Evolutionary conservation across 108 stramenopile genomes (phyloP).

Genomic region (Pseudonitzschia multistriata): DNA sequence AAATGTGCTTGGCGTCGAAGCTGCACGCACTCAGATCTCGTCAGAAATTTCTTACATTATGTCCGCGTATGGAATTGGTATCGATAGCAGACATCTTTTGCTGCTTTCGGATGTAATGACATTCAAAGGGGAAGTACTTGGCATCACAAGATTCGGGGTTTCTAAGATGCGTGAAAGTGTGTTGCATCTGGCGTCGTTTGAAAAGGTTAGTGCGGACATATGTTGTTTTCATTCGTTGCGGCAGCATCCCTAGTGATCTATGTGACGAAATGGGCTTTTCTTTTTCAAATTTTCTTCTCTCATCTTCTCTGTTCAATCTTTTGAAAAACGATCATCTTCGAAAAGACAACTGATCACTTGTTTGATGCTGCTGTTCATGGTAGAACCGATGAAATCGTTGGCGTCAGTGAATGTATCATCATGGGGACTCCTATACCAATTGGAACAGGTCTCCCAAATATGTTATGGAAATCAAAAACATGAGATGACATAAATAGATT

Average conservation of each 20-base stretch:
- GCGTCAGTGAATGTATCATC: slow-evolving; percentile 99
- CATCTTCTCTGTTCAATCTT: background rate
- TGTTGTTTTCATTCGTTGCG: no score
- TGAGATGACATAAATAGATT: background rate
- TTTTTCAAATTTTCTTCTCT: background rate
- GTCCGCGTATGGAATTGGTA: slow-evolving; percentile 94
- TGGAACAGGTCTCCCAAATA: slow-evolving; percentile 95
- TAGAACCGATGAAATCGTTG: slow-evolving; percentile 93
- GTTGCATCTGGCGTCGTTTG: slow-evolving; percentile 97
- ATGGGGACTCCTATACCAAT: slow-evolving; percentile 98
- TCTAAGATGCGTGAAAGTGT: slow-evolving; percentile 98
- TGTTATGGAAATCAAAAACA: slow-evolving; percentile 61
- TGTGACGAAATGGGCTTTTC: no score
- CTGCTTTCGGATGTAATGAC: slow-evolving; percentile 99
- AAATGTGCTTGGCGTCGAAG: slow-evolving; percentile 93
- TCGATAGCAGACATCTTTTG: slow-evolving; percentile 93
- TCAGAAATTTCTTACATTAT: slow-evolving; percentile 96
- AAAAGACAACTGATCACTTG: slow-evolving; percentile 95
- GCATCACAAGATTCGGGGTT: slow-evolving; percentile 97
- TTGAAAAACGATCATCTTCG: background rate
- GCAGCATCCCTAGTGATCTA: no score
- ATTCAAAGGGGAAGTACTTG: slow-evolving; percentile 96
- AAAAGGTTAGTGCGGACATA: slow-evolving; percentile 54
- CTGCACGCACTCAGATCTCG: slow-evolving; percentile 89
- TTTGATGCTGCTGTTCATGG: slow-evolving; percentile 99